Evolutionary conservation across 208 protist genomes (phyloP), one percentile per base, ranked within the genome.

Genomic region (Kentomonas sorsogonicus): DNA sequence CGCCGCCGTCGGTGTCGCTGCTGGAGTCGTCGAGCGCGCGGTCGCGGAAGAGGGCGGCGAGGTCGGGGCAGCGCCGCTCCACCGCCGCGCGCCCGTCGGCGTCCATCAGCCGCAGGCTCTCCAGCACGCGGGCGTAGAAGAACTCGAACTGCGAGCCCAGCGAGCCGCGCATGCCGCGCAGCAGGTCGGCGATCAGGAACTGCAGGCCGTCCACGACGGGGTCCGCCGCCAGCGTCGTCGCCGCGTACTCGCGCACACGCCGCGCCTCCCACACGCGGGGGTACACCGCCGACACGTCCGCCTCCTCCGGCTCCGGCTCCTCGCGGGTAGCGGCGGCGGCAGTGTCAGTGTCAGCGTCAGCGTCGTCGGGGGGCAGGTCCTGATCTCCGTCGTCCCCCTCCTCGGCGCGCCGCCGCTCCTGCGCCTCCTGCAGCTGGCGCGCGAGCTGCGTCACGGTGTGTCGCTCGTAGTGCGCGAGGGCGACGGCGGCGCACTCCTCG

Each of bases 131-230:
- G 29, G 72, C 67, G 62, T 89, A 86, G 52, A 74, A 71, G 46
- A 61, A 66, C 59, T 93, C 89, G 63, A 90, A 83, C n/a, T 69
- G 78, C 26, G 89, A 81, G 72, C 65, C 91, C 10, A 95, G 60
- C 9, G 85, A 68, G 23, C 89, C 89, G 34, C 79, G 83, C 60
- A 95, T 76, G 38, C 89, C 89, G 9, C 89, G 83, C 38, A 90
- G 70, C 4, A 95, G 65, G 52, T 95, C 88, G 7, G 71, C 79
- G 3, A 46, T 63, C 26, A 91, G 79, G 47, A 79, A 82, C 23
- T 44, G 61, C 10, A 95, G 54, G 13, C 84, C 79, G 50, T 92
- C 83, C 26, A 83, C 69, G 5, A 91, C 69, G 0, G 82, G 84
- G 52, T 89, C 70, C 16, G 67, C 29, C 4, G 54, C 59, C 25